Evolutionary conservation across 1,139 yeast species (phyloP), one percentile per base, ranked within the genome.

Genomic region (Saccharomyces hybrid): DNA sequence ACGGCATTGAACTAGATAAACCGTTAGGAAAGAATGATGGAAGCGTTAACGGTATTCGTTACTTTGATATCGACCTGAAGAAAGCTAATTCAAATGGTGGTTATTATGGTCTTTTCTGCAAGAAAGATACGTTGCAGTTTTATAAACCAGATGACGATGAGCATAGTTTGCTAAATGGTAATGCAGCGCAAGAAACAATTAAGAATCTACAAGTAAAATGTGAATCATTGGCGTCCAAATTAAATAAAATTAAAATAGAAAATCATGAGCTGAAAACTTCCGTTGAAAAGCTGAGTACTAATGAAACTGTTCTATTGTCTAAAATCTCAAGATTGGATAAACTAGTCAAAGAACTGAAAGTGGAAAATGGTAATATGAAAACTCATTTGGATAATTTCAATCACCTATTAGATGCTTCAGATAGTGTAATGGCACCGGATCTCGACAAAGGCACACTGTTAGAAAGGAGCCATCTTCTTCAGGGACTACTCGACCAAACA

Each of bases 1-100:
- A 84, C 11, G 98, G 97, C 0, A 76, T 91, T 3, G 89, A 85
- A 62, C 75, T 89, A 41, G 81, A 79, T 31, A 72, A 73, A 13
- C 80, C 86, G 0, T 65, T 65, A 0, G 98, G 97, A 1, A 87
- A 84, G 69, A 89, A 91, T 63, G 81, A 90, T 63, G 98, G 98
- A 0, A 72, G 84, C 1, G 81, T 90, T 0, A 75, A 81, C 29
- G 95, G 88, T 0, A 70, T 72, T 0, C 62, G 74, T 49, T 88
- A 90, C 68, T 91, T 91, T 61, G 70, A 75, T 1, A 78, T 58
- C 25, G 51, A 86, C 56, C 60, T 61, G 27, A 27, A 27, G 2
- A 38, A 38, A 38, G 16, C 7, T 16, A 11, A 16, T 16, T 16
- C 13, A 3, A 73, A 74, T 1, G 50, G 49, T 2, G 65, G 60